Percentiles rank a stretch among this genome's conserved stretches.
These are phyloP conservation scores for Boletus chippewaensis DNA, from an alignment of 1,284 basidiomycete genomes.

Conservation along the genomic window DNA sequence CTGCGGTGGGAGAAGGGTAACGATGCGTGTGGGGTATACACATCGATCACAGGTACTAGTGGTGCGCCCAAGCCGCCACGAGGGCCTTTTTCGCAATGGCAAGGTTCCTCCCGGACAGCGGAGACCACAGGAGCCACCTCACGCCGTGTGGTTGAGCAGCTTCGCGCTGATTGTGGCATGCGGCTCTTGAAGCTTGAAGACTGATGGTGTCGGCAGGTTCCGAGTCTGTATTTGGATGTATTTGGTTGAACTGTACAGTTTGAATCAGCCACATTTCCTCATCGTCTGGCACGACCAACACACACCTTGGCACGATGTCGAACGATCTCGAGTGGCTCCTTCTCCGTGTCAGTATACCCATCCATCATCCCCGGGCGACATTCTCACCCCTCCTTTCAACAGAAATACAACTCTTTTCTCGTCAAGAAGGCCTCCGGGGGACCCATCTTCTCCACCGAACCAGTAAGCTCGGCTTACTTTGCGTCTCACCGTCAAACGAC, in stretches of 20 bases:
- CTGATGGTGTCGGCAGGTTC: too few relatives aligned
- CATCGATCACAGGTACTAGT: too few relatives aligned
- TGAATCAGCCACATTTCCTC: slow-evolving; percentile 27
- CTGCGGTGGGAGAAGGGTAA: too few relatives aligned
- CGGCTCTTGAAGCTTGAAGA: too few relatives aligned
- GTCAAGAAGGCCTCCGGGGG: slow-evolving; percentile 71
- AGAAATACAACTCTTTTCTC: slow-evolving; percentile 82
- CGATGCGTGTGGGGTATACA: too few relatives aligned
- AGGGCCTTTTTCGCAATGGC: too few relatives aligned
- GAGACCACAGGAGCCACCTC: too few relatives aligned
- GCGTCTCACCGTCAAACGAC: slow-evolving; percentile 1
- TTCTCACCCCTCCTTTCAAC: slow-evolving; percentile 2
- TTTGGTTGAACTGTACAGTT: slow-evolving; percentile 32
- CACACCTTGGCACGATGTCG: slow-evolving; percentile 51
- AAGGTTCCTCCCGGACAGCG: too few relatives aligned
- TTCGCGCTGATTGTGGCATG: too few relatives aligned
- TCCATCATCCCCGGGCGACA: not conserved
- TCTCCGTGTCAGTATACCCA: slow-evolving; percentile 58
- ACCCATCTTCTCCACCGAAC: slow-evolving; percentile 76
- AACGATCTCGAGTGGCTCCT: slow-evolving; percentile 88
- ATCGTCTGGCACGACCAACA: slow-evolving; percentile 28
- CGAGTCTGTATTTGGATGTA: slow-evolving; percentile 18
- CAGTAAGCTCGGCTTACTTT: slow-evolving; percentile 45
- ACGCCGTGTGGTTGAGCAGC: too few relatives aligned
- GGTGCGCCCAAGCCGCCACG: too few relatives aligned